Evolutionary conservation across 306 rosid species (phyloP).

Genomic region (Luffa acutangula): DNA sequence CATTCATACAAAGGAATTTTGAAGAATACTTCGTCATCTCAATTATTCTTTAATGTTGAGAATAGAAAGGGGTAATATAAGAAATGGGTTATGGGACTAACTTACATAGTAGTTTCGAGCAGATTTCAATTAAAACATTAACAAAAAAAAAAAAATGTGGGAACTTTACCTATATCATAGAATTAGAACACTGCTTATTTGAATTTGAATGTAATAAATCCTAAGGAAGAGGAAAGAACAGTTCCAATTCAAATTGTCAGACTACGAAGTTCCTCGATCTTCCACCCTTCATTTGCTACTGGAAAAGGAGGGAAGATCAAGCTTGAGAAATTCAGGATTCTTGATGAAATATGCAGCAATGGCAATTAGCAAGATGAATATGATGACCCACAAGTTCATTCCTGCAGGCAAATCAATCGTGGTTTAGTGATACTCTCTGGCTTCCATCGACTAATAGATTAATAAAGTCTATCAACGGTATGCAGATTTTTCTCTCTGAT

Average conservation of each 20-base stretch:
- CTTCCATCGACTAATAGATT: background rate
- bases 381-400: conserved; percentile 49
- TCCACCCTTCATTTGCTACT: background rate
- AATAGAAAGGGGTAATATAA: background rate
- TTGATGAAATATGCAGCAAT: conserved; percentile 38
- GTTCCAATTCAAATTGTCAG: background rate
- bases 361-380: conserved; percentile 40
- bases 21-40: background rate
- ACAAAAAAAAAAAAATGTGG: background rate
- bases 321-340: conserved; percentile 13
- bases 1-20: background rate
- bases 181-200: background rate
- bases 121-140: background rate
- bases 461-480: background rate
- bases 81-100: background rate
- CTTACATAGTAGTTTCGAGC: background rate
- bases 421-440: background rate
- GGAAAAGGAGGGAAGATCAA: background rate
- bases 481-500: background rate
- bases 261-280: background rate
- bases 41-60: background rate
- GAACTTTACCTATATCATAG: background rate
- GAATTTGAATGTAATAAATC: background rate
- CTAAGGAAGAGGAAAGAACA: background rate
- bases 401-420: conserved; percentile 26